These are phyloP conservation scores for Mesotaenium endlicherianum DNA, from an alignment of 139 green algal genomes.

Conservation along the genomic window DNA sequence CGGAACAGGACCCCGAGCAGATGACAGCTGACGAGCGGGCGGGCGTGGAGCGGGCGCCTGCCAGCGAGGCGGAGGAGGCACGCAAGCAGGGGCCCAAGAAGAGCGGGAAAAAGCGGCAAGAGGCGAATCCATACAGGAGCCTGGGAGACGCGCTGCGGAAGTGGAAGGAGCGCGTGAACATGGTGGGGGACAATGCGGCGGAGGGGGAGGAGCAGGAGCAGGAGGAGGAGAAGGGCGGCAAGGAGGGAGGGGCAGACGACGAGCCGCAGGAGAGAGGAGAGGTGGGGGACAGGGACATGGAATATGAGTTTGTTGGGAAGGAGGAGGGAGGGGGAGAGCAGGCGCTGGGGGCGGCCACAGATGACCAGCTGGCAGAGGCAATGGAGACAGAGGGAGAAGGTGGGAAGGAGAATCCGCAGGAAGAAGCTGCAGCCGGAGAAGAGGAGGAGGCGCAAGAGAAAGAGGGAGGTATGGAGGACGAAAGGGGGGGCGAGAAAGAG, in stretches of 20 bases:
- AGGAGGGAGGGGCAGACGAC: not conserved
- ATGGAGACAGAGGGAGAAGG: constrained; percentile 23
- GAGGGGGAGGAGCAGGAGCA: constrained; percentile 50
- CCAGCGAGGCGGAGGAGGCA: constrained; percentile 10
- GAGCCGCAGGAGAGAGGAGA: not conserved
- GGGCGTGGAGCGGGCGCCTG: not conserved
- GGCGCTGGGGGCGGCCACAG: constrained; percentile 79
- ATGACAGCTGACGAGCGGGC: not conserved
- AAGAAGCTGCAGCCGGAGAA: constrained; percentile 17
- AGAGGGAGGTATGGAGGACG: constrained; percentile 1
- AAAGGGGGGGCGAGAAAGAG: not conserved
- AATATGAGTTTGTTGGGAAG: constrained; percentile 49
- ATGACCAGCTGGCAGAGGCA: constrained; percentile 73
- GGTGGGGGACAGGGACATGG: constrained; percentile 2
- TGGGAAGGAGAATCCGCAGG: constrained; percentile 3
- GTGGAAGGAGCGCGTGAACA: constrained; percentile 45
- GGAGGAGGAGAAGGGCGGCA: constrained; percentile 63
- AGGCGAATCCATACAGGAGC: constrained; percentile 48
- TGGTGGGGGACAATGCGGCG: constrained; percentile 39
- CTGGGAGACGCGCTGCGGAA: constrained; percentile 49
- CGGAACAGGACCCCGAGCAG: constrained; percentile 24
- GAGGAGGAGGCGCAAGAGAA: constrained; percentile 17
- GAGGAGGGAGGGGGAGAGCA: constrained; percentile 51
- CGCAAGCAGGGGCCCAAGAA: constrained; percentile 34
- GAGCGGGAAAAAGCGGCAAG: constrained; percentile 24